phyloP scores from a whole-genome alignment of 768 basidiomycete species.

The Tylopilus rubrobrunneus region DNA sequence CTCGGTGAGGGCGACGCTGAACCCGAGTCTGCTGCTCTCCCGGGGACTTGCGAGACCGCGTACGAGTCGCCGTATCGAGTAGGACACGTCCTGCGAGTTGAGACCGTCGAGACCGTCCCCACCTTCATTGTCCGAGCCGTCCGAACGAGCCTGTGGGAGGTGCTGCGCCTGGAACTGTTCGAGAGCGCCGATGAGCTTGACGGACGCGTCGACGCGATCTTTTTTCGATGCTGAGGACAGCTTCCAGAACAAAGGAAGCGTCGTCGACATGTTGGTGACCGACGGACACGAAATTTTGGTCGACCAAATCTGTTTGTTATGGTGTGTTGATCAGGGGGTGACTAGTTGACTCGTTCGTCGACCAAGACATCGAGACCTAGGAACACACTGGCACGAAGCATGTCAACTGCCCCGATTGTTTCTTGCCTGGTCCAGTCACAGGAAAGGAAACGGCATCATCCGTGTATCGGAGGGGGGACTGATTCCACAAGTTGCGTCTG shows the following conservation, averaged over 20 bases:
- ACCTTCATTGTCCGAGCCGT: constrained; percentile 41
- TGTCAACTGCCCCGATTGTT: no score
- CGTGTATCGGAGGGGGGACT: no score
- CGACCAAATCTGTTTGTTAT: constrained; percentile 22
- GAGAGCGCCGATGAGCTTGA: constrained; percentile 74
- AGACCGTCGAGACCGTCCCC: constrained; percentile 54
- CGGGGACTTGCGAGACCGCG: constrained; percentile 88
- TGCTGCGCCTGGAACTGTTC: constrained; percentile 81
- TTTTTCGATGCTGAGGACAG: constrained; percentile 78
- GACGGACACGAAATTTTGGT: constrained; percentile 9
- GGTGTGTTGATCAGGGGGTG: constrained; percentile 23
- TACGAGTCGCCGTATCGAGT: constrained; percentile 83
- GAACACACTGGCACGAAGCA: no score
- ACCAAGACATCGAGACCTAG: no score
- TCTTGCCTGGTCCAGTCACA: no score
- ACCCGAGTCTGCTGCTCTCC: constrained; percentile 91
- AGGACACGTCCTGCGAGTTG: constrained; percentile 90
- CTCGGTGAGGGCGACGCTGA: constrained; percentile 94
- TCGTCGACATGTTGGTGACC: constrained; percentile 60
- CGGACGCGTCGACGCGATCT: constrained; percentile 80
- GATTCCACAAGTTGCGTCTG: no score
- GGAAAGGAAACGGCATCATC: no score
- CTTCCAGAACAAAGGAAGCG: constrained; percentile 92
- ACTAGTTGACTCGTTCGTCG: no score
- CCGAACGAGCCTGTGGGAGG: constrained; percentile 42